A percentile compares a stretch with the other conserved stretches of the same genome.
Evolutionary conservation across 495 filamentous ascomycete species (phyloP).

Genomic region (Pseudotulostoma volvatum): DNA sequence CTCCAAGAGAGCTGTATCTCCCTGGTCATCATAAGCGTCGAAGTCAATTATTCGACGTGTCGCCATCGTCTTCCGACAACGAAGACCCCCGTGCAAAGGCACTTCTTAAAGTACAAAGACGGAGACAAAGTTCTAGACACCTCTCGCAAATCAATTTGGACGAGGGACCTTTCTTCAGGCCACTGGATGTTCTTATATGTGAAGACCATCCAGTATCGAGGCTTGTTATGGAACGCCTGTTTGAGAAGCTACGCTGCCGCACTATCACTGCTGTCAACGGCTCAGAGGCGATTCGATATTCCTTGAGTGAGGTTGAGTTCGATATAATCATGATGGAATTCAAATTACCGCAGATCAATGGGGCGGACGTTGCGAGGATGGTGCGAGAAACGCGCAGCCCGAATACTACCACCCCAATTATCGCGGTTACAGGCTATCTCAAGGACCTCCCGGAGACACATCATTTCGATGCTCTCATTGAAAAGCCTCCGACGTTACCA

Average conservation of each 20-base stretch:
- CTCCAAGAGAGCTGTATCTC: constrained; percentile 41
- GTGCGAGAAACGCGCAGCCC: constrained; percentile 86
- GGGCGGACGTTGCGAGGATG: constrained; percentile 91
- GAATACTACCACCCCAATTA: constrained; percentile 87
- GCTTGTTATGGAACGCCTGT: constrained; percentile 88
- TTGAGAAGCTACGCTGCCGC: constrained; percentile 87
- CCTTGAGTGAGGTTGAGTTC: constrained; percentile 79
- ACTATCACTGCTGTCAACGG: constrained; percentile 86
- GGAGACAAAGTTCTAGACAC: constrained; percentile 77
- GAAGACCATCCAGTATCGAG: constrained; percentile 97
- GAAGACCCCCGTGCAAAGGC: constrained; percentile 85
- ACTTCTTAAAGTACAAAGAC: constrained; percentile 79
- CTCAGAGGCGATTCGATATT: constrained; percentile 76
- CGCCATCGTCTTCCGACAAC: constrained; percentile 93
- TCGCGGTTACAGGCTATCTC: constrained; percentile 92
- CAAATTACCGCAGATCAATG: constrained; percentile 85
- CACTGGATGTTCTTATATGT: constrained; percentile 86
- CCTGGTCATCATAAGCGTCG: constrained; percentile 73
- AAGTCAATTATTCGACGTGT: constrained; percentile 90
- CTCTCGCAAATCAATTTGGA: constrained; percentile 74
- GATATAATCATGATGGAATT: constrained; percentile 98
- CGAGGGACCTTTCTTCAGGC: constrained; percentile 74
- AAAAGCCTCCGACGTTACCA: constrained; percentile 82
- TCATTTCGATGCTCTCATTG: constrained; percentile 84
- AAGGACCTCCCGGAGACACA: constrained; percentile 89